Percentiles rank a stretch among this genome's conserved stretches.
Evolutionary conservation across 164 flowering plant species (phyloP).

Genomic region (Vitis vinifera): ASM3070453v1 NC_081816.1:15026001-15026500

Average conservation of each 20-base stretch:
- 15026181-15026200: conserved; percentile 49
- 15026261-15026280: not conserved
- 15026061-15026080: conserved; percentile 50
- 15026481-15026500: not conserved
- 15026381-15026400: conserved; percentile 14
- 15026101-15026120: conserved; percentile 52
- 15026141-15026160: conserved; percentile 63
- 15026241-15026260: not conserved
- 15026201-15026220: conserved; percentile 45
- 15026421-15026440: conserved; percentile 43
- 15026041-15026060: not conserved
- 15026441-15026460: not conserved
- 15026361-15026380: conserved; percentile 60
- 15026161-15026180: conserved; percentile 69
- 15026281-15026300: not conserved
- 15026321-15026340: not conserved
- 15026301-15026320: not conserved
- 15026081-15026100: conserved; percentile 47
- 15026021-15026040: no score
- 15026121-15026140: conserved; percentile 77
- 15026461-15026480: not conserved
- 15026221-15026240: not conserved
- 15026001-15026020: no score
- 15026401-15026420: conserved; percentile 54
- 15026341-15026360: conserved; percentile 55